Evolutionary conservation across 805 yeast species (phyloP).

Genomic region (Saturnispora diversa): DNA sequence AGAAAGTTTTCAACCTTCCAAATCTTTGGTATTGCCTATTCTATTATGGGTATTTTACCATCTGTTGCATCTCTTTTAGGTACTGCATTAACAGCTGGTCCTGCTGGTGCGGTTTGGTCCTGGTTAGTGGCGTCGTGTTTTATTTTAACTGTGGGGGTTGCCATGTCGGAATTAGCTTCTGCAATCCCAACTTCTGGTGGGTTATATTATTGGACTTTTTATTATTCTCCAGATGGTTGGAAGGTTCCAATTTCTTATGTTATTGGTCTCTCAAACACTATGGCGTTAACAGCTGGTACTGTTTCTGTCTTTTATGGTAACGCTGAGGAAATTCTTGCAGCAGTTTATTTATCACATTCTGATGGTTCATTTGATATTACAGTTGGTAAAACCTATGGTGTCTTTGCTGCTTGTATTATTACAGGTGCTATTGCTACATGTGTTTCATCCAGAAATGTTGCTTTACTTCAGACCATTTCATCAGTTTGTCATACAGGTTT

Average conservation of each 20-base stretch:
- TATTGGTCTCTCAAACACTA: conserved; percentile 57
- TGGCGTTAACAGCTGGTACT: conserved; percentile 55
- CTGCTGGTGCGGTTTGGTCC: conserved; percentile 63
- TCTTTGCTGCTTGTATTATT: conserved; percentile 50
- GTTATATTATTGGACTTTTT: conserved; percentile 56
- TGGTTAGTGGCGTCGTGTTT: conserved; percentile 40
- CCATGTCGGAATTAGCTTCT: conserved; percentile 58
- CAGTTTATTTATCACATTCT: conserved; percentile 36
- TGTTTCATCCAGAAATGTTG: conserved; percentile 45
- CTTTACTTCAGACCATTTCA: conserved; percentile 51
- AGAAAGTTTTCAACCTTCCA: conserved; percentile 52
- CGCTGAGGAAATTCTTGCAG: conserved; percentile 48
- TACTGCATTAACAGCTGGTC: conserved; percentile 53
- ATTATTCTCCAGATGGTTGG: conserved; percentile 48
- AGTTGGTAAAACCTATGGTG: conserved; percentile 47
- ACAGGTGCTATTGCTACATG: conserved; percentile 44
- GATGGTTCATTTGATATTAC: conserved; percentile 50
- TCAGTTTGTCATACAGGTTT: conserved; percentile 44
- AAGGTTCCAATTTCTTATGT: conserved; percentile 48
- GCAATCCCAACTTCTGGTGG: conserved; percentile 72
- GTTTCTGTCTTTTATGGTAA: conserved; percentile 64
- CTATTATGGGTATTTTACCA: conserved; percentile 55
- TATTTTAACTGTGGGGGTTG: conserved; percentile 46
- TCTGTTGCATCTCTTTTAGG: conserved; percentile 51
- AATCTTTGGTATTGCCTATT: conserved; percentile 54